Conservation (phyloP, 345 rosid genomes). For the Salix purpurea region DNA sequence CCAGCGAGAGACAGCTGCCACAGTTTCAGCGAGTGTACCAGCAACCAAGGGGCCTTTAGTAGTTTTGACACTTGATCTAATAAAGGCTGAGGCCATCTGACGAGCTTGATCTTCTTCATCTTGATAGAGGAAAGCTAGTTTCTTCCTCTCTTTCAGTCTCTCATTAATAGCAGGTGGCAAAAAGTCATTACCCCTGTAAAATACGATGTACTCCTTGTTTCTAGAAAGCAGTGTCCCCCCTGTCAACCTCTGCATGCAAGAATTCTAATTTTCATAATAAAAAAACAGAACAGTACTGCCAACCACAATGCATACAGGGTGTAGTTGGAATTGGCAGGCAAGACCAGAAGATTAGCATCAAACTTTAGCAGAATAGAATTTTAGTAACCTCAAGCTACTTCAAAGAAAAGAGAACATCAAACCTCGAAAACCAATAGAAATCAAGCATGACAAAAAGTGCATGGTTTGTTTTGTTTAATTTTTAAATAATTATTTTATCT, state of each 20-base stretch:
- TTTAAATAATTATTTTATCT: no score
- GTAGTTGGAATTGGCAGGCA: neutral
- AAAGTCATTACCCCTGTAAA: slow-evolving; percentile 93
- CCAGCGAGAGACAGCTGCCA: slow-evolving; percentile 80
- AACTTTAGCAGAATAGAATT: neutral
- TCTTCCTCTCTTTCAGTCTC: slow-evolving; percentile 57
- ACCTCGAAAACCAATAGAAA: neutral
- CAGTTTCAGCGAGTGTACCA: slow-evolving; percentile 86
- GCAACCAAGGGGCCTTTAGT: slow-evolving; percentile 49
- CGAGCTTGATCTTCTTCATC: slow-evolving; percentile 79
- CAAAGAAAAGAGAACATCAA: neutral
- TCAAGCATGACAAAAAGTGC: neutral
- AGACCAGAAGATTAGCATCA: no score
- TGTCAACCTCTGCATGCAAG: slow-evolving; percentile 60
- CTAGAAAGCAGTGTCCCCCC: slow-evolving; percentile 79
- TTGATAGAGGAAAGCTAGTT: slow-evolving; percentile 45
- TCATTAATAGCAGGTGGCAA: slow-evolving; percentile 61
- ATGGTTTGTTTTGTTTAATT: neutral
- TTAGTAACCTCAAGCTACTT: neutral
- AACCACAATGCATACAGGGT: neutral
- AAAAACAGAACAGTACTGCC: neutral
- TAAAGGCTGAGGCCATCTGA: slow-evolving; percentile 35
- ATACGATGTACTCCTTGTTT: slow-evolving; percentile 86
- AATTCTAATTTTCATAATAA: slow-evolving; percentile 16
- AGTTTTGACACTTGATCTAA: slow-evolving; percentile 31